Conservation (phyloP, 345 rosid genomes). For the Excoecaria agallocha region DNA sequence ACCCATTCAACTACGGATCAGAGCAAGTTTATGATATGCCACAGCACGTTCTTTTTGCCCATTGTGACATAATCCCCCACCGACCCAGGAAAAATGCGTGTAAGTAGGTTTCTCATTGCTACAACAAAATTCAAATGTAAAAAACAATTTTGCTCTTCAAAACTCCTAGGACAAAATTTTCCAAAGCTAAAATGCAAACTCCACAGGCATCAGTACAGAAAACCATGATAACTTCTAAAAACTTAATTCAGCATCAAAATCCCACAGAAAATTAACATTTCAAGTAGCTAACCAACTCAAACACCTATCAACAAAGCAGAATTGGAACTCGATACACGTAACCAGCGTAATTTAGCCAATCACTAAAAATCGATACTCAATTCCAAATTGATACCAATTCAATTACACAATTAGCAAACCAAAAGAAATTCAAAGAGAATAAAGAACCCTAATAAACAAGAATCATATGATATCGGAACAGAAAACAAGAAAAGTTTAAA, state of each 20-base stretch:
- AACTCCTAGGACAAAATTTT: neutral
- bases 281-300: neutral
- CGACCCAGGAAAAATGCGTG: no score
- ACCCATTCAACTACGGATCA: neutral
- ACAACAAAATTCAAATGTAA: neutral
- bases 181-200: neutral
- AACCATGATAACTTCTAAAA: constrained; percentile 1
- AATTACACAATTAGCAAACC: neutral
- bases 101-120: neutral
- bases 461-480: neutral
- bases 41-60: neutral
- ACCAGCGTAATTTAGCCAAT: neutral
- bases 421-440: neutral
- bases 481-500: neutral
- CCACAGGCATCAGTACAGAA: neutral
- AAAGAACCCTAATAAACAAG: neutral
- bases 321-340: neutral
- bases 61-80: neutral
- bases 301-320: neutral
- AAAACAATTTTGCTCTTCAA: no score
- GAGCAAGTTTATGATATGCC: neutral
- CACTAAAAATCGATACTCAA: neutral
- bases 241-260: neutral
- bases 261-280: neutral
- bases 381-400: neutral